Conservation (phyloP, 2,329 filamentous ascomycete species). For the Pestalotiopsis sp. region DNA sequence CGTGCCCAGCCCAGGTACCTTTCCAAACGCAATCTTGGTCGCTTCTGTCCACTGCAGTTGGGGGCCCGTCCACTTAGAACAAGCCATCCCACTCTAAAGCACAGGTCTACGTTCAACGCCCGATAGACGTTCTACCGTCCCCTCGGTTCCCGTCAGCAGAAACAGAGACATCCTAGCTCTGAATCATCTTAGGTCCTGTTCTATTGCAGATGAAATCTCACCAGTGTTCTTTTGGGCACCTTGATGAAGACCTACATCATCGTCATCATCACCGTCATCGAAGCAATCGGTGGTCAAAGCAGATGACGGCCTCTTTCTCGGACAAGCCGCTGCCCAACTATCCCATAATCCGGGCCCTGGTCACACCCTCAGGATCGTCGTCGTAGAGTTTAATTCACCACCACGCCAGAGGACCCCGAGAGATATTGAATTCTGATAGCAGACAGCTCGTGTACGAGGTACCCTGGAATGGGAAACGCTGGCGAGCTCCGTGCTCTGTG, state of each 20-base stretch:
- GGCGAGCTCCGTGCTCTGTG: not conserved
- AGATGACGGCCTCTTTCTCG: not conserved
- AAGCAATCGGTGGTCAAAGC: not conserved
- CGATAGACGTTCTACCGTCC: constrained; percentile 2
- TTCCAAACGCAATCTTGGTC: not conserved
- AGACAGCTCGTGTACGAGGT: not conserved
- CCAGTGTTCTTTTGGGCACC: not conserved
- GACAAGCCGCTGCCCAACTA: not conserved
- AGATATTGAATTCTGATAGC: not conserved
- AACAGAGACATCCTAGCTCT: not conserved
- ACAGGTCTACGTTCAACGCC: not conserved
- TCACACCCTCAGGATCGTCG: not conserved
- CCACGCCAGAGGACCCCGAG: not conserved
- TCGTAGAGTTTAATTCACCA: not conserved
- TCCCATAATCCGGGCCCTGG: not conserved
- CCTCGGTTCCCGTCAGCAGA: not conserved
- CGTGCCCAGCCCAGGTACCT: too few species aligned
- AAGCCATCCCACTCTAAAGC: not conserved
- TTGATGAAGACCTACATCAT: not conserved
- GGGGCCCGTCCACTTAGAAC: not conserved
- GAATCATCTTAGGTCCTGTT: not conserved
- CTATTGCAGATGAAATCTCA: not conserved
- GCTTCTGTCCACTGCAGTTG: not conserved
- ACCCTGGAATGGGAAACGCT: not conserved
- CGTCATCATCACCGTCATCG: not conserved